A percentile compares a stretch with the other conserved stretches of the same genome.
Evolutionary conservation across 2,329 filamentous ascomycete genomes (phyloP).

Genomic region (Elsinoe arachidis): DNA sequence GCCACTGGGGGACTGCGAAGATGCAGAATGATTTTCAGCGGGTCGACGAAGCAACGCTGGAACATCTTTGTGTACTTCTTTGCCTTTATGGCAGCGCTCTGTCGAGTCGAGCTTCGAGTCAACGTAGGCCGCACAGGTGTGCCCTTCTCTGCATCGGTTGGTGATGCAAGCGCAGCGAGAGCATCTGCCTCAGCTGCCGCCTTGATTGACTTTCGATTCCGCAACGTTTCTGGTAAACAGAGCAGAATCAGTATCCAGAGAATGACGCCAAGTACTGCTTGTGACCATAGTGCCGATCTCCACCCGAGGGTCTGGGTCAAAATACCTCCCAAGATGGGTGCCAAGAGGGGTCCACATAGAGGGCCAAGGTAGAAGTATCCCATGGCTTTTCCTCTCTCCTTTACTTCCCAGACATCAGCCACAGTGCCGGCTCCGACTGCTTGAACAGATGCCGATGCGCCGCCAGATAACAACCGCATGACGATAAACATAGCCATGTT

Average conservation of each 20-base stretch:
- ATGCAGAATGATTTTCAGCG: slow-evolving; percentile 60
- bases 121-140: slow-evolving; percentile 19
- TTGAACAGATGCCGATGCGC: slow-evolving; percentile 70
- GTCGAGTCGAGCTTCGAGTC: slow-evolving; percentile 50
- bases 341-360: slow-evolving; percentile 62
- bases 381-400: slow-evolving; percentile 70
- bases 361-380: slow-evolving; percentile 75
- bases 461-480: slow-evolving; percentile 65
- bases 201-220: slow-evolving; percentile 23
- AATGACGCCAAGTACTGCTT: slow-evolving; percentile 58
- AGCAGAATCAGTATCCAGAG: slow-evolving; percentile 50
- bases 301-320: slow-evolving; percentile 62
- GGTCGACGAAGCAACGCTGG: slow-evolving; percentile 60
- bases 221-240: slow-evolving; percentile 56
- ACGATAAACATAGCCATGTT: slow-evolving; percentile 69
- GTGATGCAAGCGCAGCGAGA: slow-evolving; percentile 22
- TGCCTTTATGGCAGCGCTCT: slow-evolving; percentile 52
- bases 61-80: slow-evolving; percentile 45
- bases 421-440: slow-evolving; percentile 78
- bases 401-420: slow-evolving; percentile 68
- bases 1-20: slow-evolving; percentile 66
- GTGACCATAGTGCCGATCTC: slow-evolving; percentile 71
- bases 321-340: slow-evolving; percentile 67
- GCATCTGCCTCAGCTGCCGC: slow-evolving; percentile 24
- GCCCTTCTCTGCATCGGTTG: slow-evolving; percentile 20